Base-by-base conservation (phyloP, 352 stramenopile species). In the Globisporangium irregulare region DNA sequence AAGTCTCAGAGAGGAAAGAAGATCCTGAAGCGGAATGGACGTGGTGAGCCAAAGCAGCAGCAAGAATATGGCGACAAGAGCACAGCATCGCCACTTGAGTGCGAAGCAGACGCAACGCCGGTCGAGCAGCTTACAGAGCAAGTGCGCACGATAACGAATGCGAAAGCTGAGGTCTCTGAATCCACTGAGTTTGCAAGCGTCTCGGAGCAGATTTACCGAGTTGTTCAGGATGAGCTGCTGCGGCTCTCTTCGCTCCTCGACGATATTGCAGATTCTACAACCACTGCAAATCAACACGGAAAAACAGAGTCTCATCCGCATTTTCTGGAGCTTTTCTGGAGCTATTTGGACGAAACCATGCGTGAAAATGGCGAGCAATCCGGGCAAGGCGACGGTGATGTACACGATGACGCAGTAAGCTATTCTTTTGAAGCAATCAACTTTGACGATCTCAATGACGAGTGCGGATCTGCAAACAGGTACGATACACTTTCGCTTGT, bases 401-500 rank as follows among this genome's bases (percentile, higher is more conserved):
- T 41, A n/a, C 20, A 36, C 12, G 69, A 62, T 20, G 43, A 60
- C 5, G 32, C 29, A 4, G 66, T 73, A 15, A 76, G 62, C 36
- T 72, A 57, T 48, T 79, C 73, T 6, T 81, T 77, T 38, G 77
- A 84, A 38, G 72, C 71, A 15, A 64, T 87, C 20, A 79, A 64
- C 4, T 85, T 87, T 48, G 76, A 84, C 20, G 77, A 84, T 32
- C 66, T 76, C 7, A 68, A 76, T 34, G 79, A 82, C n/a, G 67
- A 77, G 46, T 81, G 68, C 5, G 70, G 67, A 46, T 82, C 76
- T 14, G 70, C 68, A 5, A 69, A 74, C 64, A 87, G 77, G 79
- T 87, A 54, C 7, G 65, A 7, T 4, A 20, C 5, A 4, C 38
- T 48, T 48, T 7, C 18, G 14, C 38, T 48, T 20, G 38, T 20